A percentile compares a stretch with the other conserved stretches of the same genome.
Evolutionary conservation across 2,329 filamentous ascomycete genomes (phyloP).

Genomic region (Cladosporium oxysporum): DNA sequence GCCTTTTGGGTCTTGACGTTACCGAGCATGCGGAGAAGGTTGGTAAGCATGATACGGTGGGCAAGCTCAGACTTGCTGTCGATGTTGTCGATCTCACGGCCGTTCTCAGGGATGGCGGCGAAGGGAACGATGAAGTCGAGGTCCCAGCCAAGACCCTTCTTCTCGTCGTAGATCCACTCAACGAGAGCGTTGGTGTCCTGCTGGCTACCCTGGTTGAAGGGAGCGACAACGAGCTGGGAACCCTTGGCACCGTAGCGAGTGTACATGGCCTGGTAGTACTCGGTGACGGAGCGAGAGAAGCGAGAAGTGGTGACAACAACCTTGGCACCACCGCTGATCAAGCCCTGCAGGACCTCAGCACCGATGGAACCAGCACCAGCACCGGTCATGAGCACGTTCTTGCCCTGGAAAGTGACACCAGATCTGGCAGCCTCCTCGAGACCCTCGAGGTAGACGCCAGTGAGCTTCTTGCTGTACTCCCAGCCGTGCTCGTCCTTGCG

Average conservation of each 20-base stretch:
- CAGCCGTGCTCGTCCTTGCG: constrained; percentile 90
- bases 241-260: constrained; percentile 89
- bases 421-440: constrained; percentile 83
- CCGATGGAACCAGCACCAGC: constrained; percentile 97
- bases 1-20: constrained; percentile 89
- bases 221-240: constrained; percentile 95
- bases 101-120: constrained; percentile 95
- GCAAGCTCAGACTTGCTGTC: constrained; percentile 98
- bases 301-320: constrained; percentile 95
- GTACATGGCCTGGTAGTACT: constrained; percentile 99
- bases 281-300: constrained; percentile 95
- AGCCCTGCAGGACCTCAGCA: constrained; percentile 90
- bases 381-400: constrained; percentile 97
- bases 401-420: constrained; percentile 89
- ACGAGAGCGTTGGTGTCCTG: constrained; percentile 94
- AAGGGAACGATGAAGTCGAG: constrained; percentile 95
- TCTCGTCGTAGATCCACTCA: constrained; percentile 94
- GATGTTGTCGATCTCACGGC: constrained; percentile 93
- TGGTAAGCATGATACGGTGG: constrained; percentile 98
- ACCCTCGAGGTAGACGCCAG: constrained; percentile 86
- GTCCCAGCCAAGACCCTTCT: constrained; percentile 97
- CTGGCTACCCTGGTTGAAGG: constrained; percentile 98
- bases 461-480: constrained; percentile 99
- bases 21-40: constrained; percentile 87
- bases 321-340: constrained; percentile 95